These are phyloP conservation scores for Russula ochroleuca DNA, from an alignment of 768 basidiomycete species.

Conservation along the genomic window DNA sequence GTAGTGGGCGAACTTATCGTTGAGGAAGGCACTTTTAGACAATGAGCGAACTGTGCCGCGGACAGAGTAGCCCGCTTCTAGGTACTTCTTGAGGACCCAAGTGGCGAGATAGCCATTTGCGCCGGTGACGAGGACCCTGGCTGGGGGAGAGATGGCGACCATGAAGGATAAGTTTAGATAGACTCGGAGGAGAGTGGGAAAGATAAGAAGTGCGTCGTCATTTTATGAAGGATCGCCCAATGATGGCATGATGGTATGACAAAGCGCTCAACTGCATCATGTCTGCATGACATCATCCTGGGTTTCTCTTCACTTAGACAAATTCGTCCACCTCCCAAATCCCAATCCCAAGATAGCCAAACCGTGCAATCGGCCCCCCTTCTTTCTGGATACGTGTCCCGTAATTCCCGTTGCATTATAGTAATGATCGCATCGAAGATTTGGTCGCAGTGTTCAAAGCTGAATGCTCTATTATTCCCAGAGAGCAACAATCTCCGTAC, in stretches of 20 bases:
- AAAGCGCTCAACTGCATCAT: too few species aligned
- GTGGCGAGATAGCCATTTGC: constrained; percentile 58
- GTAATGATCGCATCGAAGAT: too few species aligned
- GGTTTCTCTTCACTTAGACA: too few species aligned
- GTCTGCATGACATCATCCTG: neutral
- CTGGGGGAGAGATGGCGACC: constrained; percentile 36
- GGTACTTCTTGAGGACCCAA: constrained; percentile 53
- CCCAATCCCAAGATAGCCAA: too few species aligned
- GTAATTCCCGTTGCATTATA: too few species aligned
- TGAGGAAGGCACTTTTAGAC: constrained; percentile 56
- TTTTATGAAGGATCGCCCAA: neutral
- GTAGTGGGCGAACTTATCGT: constrained; percentile 49
- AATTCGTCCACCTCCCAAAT: too few species aligned
- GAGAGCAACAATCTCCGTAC: too few species aligned
- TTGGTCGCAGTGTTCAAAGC: too few species aligned
- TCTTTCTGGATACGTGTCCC: too few species aligned
- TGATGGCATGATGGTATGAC: too few species aligned
- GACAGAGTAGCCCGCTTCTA: constrained; percentile 59
- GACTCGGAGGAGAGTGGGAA: neutral
- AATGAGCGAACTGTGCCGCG: constrained; percentile 63
- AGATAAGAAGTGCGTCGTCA: neutral
- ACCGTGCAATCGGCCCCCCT: too few species aligned
- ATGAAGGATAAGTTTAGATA: constrained; percentile 29
- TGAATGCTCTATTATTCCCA: too few species aligned
- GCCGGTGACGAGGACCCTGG: constrained; percentile 51